phyloP scores from a whole-genome alignment of 192 early-diverging fungal species.

The Podila epigama region DNA sequence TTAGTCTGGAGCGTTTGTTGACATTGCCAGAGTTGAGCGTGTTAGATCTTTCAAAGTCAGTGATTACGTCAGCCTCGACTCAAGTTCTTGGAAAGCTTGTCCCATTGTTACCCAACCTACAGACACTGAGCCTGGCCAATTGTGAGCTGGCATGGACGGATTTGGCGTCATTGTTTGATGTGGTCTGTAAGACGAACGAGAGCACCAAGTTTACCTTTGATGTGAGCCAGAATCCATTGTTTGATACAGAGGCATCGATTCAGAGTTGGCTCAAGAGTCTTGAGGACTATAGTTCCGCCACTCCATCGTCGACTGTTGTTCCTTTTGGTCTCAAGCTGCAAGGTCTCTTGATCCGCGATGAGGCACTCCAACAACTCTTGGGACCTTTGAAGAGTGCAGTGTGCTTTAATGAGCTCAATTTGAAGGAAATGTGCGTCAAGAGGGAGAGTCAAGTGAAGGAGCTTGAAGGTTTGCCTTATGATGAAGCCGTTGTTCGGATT shows the following conservation, averaged over 20 bases:
- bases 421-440: conserved; percentile 32
- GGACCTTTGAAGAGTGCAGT: conserved; percentile 20
- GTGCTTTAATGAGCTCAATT: conserved; percentile 39
- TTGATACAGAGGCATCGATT: conserved; percentile 21
- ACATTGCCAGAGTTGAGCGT: conserved; percentile 11
- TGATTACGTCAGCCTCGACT: conserved; percentile 15
- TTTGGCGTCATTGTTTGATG: conserved; percentile 15
- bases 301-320: background rate
- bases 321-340: conserved; percentile 43
- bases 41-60: conserved; percentile 24
- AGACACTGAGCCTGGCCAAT: conserved; percentile 9
- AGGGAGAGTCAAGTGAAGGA: conserved; percentile 26
- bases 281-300: no score
- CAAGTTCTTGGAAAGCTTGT: conserved; percentile 1
- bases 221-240: conserved; percentile 38
- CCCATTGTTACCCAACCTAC: background rate
- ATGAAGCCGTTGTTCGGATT: conserved; percentile 1
- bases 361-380: conserved; percentile 5
- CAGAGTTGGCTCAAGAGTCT: conserved; percentile 21
- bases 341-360: conserved; percentile 22
- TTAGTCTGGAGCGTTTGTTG: conserved; percentile 3
- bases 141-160: conserved; percentile 21
- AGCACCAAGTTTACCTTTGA: conserved; percentile 39
- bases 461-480: conserved; percentile 15
- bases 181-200: conserved; percentile 24